phyloP scores from a whole-genome alignment of 2,329 filamentous ascomycete genomes.

The Trichoderma sp. region DNA sequence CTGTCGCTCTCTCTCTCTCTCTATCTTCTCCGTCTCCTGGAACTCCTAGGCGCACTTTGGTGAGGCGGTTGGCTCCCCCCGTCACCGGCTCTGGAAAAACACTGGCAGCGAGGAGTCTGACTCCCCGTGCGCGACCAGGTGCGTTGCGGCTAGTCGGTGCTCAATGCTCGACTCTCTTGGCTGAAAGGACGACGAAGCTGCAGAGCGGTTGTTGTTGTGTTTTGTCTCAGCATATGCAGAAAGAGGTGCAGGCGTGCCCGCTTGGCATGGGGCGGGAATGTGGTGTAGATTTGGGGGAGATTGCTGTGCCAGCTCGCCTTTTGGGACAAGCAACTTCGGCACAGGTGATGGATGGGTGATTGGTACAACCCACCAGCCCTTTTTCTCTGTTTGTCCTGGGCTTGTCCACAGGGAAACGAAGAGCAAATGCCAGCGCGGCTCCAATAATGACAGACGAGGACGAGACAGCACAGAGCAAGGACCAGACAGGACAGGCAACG shows the following conservation, averaged over 20 bases:
- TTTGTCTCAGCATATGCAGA: conserved; percentile 23
- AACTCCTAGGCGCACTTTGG: conserved; percentile 29
- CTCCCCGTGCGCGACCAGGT: conserved; percentile 24
- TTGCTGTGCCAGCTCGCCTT: not conserved
- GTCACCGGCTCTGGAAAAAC: conserved; percentile 25
- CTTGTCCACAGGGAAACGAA: no score
- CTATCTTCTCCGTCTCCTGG: conserved; percentile 30
- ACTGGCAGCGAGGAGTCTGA: conserved; percentile 15
- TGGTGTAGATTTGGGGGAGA: not conserved
- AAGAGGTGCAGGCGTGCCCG: conserved; percentile 9
- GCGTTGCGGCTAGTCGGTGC: conserved; percentile 3
- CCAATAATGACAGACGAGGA: not conserved
- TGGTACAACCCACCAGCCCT: no score
- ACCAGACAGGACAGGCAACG: not conserved
- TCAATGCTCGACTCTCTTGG: not conserved
- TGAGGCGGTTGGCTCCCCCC: conserved; percentile 26
- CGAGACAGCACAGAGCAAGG: not conserved
- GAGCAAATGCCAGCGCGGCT: no score
- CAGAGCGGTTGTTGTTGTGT: not conserved
- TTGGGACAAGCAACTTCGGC: conserved; percentile 1
- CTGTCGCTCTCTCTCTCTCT: conserved; percentile 7
- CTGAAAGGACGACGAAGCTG: conserved; percentile 20
- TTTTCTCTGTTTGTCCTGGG: no score
- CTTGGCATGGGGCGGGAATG: conserved; percentile 23
- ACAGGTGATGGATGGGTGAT: no score